phyloP scores from a whole-genome alignment of 192 early-diverging fungal genomes.

The Spinellus fusiger region DNA sequence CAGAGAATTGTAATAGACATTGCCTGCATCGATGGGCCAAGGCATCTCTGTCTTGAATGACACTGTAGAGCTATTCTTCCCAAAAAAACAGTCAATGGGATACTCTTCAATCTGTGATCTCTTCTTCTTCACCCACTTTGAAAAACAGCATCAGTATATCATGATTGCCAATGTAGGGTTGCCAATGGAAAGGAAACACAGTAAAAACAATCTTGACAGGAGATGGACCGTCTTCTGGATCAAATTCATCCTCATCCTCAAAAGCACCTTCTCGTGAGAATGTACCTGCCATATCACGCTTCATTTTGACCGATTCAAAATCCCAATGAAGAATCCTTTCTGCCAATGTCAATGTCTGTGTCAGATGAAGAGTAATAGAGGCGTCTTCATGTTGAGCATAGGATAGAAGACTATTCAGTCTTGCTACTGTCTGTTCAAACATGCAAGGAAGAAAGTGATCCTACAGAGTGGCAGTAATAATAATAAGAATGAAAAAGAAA shows the following conservation, averaged over 20 bases:
- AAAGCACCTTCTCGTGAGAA: slow-evolving; percentile 4
- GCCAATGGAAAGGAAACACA: slow-evolving; percentile 45
- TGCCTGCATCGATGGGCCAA: slow-evolving; percentile 47
- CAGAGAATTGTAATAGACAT: slow-evolving; percentile 60
- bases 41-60: slow-evolving; percentile 41
- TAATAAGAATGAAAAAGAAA: too few relatives aligned
- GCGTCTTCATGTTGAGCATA: slow-evolving; percentile 9
- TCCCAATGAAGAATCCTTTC: slow-evolving; percentile 55
- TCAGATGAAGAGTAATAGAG: slow-evolving; percentile 25
- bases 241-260: slow-evolving; percentile 25
- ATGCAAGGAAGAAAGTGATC: slow-evolving; percentile 2
- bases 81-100: background rate
- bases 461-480: background rate
- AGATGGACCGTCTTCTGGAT: slow-evolving; percentile 16
- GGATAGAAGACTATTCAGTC: background rate
- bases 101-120: background rate
- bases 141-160: slow-evolving; percentile 64
- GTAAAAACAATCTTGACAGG: slow-evolving; percentile 18
- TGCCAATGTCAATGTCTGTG: slow-evolving; percentile 20
- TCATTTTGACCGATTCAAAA: slow-evolving; percentile 35
- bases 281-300: slow-evolving; percentile 19
- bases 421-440: slow-evolving; percentile 11
- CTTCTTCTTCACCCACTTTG: slow-evolving; percentile 40
- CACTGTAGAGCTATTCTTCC: slow-evolving; percentile 31
- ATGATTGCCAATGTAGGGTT: slow-evolving; percentile 41